These are phyloP conservation scores for Pyrus pyrifolia DNA, from an alignment of 306 rosid genomes.

Conservation along the genomic window DNA sequence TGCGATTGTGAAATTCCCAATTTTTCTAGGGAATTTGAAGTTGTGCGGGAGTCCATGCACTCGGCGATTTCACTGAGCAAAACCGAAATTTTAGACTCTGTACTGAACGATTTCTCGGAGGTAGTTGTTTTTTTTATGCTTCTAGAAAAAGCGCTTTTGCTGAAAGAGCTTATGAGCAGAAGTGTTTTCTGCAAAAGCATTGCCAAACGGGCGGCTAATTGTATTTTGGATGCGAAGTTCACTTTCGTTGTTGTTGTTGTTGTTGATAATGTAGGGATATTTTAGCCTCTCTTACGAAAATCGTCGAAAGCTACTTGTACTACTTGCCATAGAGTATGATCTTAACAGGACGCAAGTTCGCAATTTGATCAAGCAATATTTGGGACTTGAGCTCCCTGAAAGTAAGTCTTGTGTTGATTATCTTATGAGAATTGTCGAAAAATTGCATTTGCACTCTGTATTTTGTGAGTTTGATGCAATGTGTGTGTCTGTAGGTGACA, in stretches of 20 bases:
- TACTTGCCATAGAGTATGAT: constrained; percentile 81
- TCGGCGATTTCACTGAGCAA: constrained; percentile 68
- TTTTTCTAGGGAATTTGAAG: constrained; percentile 47
- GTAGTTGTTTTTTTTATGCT: constrained; percentile 12
- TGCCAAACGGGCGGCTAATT: not conserved
- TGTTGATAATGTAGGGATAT: constrained; percentile 59
- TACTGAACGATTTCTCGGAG: constrained; percentile 68
- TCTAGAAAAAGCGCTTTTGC: no score
- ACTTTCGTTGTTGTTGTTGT: constrained; percentile 14
- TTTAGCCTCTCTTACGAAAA: constrained; percentile 49
- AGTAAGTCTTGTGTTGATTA: constrained; percentile 35
- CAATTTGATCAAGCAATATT: constrained; percentile 70
- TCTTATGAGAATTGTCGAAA: no score
- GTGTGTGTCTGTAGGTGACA: constrained; percentile 31
- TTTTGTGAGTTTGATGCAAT: constrained; percentile 9
- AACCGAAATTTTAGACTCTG: constrained; percentile 62
- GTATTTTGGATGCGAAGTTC: not conserved
- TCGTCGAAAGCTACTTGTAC: constrained; percentile 57
- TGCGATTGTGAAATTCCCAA: not conserved
- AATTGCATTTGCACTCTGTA: not conserved
- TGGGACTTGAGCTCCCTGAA: constrained; percentile 70
- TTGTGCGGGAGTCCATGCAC: constrained; percentile 64
- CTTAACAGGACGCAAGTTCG: constrained; percentile 70
- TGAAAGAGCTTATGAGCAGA: no score
- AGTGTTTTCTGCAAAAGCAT: not conserved